phyloP scores from a whole-genome alignment of 2,329 filamentous ascomycete genomes.

The Myriosclerotinia curreyana region DNA sequence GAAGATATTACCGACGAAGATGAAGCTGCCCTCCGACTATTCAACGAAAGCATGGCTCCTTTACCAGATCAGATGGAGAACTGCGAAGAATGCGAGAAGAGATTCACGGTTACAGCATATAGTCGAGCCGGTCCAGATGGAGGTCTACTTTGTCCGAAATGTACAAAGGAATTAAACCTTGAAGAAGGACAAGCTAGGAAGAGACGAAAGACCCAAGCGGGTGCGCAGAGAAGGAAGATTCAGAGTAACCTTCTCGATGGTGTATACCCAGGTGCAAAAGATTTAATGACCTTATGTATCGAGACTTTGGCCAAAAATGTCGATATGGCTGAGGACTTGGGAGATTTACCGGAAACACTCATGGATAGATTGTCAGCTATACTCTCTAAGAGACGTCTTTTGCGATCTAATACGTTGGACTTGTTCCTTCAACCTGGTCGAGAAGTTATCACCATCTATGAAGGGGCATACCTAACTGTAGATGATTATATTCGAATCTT shows the following conservation, averaged over 20 bases:
- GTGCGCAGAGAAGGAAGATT: constrained; percentile 63
- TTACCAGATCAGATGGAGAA: constrained; percentile 76
- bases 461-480: constrained; percentile 61
- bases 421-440: constrained; percentile 55
- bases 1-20: constrained; percentile 47
- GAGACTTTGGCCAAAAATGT: constrained; percentile 63
- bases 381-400: constrained; percentile 58
- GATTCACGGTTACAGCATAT: constrained; percentile 91
- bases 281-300: constrained; percentile 61
- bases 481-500: constrained; percentile 82
- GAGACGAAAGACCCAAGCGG: constrained; percentile 53
- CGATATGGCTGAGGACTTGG: constrained; percentile 59
- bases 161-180: constrained; percentile 70
- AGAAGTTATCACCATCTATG: constrained; percentile 55
- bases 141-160: constrained; percentile 79
- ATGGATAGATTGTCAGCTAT: constrained; percentile 59
- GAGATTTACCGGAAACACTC: constrained; percentile 53
- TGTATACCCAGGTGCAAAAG: constrained; percentile 62
- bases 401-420: constrained; percentile 53
- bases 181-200: constrained; percentile 59
- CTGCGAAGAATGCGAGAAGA: constrained; percentile 79
- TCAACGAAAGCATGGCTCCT: constrained; percentile 45
- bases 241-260: constrained; percentile 87
- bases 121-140: constrained; percentile 78
- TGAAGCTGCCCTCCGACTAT: constrained; percentile 49